phyloP scores from a whole-genome alignment of 208 protist species.

The Polymyxa betae region DNA sequence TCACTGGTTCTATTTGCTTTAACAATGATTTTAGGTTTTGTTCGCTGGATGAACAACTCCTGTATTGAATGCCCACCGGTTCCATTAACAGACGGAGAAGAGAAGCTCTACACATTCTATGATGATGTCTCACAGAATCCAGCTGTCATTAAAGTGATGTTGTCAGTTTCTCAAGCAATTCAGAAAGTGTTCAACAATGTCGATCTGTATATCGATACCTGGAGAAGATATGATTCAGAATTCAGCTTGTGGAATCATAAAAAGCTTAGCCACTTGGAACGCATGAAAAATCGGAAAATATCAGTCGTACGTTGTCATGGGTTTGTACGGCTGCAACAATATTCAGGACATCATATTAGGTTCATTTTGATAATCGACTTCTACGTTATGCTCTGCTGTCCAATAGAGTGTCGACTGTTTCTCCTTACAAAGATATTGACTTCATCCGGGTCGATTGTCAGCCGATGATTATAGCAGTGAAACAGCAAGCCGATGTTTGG shows the following conservation, averaged over 20 bases:
- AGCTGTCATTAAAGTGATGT: slow-evolving; percentile 48
- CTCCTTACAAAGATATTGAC: slow-evolving; percentile 34
- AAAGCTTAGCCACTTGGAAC: slow-evolving; percentile 47
- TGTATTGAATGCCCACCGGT: slow-evolving; percentile 50
- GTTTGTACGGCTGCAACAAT: background rate
- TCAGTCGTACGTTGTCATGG: slow-evolving; percentile 45
- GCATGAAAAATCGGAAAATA: slow-evolving; percentile 39
- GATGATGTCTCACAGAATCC: slow-evolving; percentile 54
- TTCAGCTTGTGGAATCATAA: slow-evolving; percentile 55
- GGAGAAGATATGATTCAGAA: background rate
- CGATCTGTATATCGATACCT: slow-evolving; percentile 38
- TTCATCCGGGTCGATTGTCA: slow-evolving; percentile 33
- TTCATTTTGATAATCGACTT: slow-evolving; percentile 2
- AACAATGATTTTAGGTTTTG: slow-evolving; percentile 21
- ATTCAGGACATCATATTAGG: background rate
- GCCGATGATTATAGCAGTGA: slow-evolving; percentile 20
- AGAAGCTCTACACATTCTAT: slow-evolving; percentile 53
- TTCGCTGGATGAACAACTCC: slow-evolving; percentile 49
- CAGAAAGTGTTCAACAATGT: slow-evolving; percentile 52
- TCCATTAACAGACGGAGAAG: slow-evolving; percentile 38
- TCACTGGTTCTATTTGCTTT: background rate
- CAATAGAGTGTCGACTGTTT: slow-evolving; percentile 7
- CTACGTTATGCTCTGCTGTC: slow-evolving; percentile 10
- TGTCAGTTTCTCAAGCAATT: slow-evolving; percentile 47
- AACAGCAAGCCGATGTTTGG: slow-evolving; percentile 6